Evolutionary conservation across 352 stramenopile species (phyloP).

Genomic region (Pythium diclinum): DNA sequence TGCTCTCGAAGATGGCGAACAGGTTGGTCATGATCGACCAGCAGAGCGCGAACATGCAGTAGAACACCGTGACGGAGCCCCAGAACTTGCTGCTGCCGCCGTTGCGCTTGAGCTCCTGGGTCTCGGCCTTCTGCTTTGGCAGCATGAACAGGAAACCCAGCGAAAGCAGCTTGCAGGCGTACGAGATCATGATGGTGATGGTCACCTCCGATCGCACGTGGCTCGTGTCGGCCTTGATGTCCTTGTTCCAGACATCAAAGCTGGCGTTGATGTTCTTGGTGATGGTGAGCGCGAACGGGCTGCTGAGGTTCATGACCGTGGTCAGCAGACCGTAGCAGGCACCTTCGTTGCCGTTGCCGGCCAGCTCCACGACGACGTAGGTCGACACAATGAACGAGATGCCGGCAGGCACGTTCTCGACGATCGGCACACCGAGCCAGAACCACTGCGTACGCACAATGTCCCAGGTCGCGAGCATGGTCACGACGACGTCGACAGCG

Average conservation of each 20-base stretch:
- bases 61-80: constrained; percentile 24
- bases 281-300: constrained; percentile 29
- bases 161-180: constrained; percentile 27
- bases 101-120: constrained; percentile 31
- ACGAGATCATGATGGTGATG: constrained; percentile 32
- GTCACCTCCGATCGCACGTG: constrained; percentile 34
- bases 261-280: constrained; percentile 33
- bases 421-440: constrained; percentile 31
- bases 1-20: constrained; percentile 32
- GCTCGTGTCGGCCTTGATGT: constrained; percentile 26
- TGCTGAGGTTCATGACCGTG: constrained; percentile 32
- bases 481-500: constrained; percentile 24
- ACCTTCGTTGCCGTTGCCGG: constrained; percentile 35
- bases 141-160: constrained; percentile 29
- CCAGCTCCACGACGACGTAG: constrained; percentile 35
- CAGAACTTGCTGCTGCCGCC: constrained; percentile 25
- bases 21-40: constrained; percentile 32
- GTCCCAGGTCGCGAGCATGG: constrained; percentile 31
- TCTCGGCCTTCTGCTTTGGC: constrained; percentile 30
- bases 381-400: constrained; percentile 37
- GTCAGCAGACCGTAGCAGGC: constrained; percentile 38
- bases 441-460: constrained; percentile 29
- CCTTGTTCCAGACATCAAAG: constrained; percentile 31
- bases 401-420: constrained; percentile 29
- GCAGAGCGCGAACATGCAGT: constrained; percentile 28